Conservation (phyloP, 148 eudicot genomes). For the Rhododendron williamsianum region DNA sequence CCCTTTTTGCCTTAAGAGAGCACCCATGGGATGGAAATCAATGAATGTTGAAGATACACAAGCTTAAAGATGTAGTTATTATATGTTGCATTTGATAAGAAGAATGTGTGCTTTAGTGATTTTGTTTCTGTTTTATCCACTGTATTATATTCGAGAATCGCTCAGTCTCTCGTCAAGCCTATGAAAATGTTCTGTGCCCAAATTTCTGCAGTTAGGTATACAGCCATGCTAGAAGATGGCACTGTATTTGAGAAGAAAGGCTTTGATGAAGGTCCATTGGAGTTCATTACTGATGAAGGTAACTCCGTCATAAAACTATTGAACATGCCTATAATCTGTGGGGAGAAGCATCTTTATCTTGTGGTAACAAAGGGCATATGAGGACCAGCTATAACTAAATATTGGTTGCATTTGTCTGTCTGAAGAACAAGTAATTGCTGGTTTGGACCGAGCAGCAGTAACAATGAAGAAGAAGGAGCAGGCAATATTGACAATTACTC, state of each 20-base stretch:
- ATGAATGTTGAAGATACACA: background rate
- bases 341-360: background rate
- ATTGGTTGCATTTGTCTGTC: slow-evolving; percentile 2
- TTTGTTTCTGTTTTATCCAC: background rate
- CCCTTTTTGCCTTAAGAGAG: background rate
- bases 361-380: background rate
- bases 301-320: slow-evolving; percentile 4
- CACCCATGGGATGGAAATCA: background rate
- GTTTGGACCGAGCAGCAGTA: slow-evolving; percentile 51
- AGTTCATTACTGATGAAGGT: slow-evolving; percentile 70
- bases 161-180: background rate
- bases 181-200: background rate
- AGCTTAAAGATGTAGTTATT: background rate
- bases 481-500: slow-evolving; percentile 42
- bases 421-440: slow-evolving; percentile 58
- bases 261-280: slow-evolving; percentile 47
- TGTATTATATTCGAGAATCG: background rate
- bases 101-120: background rate
- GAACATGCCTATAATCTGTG: background rate
- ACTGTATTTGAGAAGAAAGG: slow-evolving; percentile 55
- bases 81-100: background rate
- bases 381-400: background rate
- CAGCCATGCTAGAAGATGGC: slow-evolving; percentile 57
- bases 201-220: slow-evolving; percentile 46
- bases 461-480: slow-evolving; percentile 64